Conservation (phyloP, 805 yeast species). For the Candida tammaniensis region DNA sequence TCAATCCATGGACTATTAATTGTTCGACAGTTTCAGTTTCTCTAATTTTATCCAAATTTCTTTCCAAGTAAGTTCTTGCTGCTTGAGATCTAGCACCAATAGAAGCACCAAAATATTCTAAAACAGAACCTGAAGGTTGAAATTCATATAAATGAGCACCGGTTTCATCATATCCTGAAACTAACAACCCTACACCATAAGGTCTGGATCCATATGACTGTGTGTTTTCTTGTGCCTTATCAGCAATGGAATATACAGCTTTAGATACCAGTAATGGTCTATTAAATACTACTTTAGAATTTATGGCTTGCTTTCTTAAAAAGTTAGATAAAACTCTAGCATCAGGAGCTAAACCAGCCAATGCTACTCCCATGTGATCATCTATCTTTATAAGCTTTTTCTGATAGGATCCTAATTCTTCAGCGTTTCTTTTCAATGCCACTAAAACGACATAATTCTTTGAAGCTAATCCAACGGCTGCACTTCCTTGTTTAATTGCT, state of each 20-base stretch:
- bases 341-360: conserved; percentile 98
- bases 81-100: conserved; percentile 99
- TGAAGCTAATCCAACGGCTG: conserved; percentile 91
- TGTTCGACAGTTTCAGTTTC: conserved; percentile 61
- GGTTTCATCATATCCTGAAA: conserved; percentile 87
- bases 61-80: conserved; percentile 92
- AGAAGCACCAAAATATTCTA: conserved; percentile 91
- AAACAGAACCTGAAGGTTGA: conserved; percentile 91
- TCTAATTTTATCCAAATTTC: conserved; percentile 69
- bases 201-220: conserved; percentile 97
- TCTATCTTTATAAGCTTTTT: conserved; percentile 90
- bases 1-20: conserved; percentile 80
- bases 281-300: conserved; percentile 78
- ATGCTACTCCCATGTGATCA: conserved; percentile 89
- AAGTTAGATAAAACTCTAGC: conserved; percentile 90
- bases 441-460: conserved; percentile 86
- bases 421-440: conserved; percentile 93
- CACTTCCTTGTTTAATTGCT: conserved; percentile 97
- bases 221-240: conserved; percentile 95
- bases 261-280: conserved; percentile 79
- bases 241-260: conserved; percentile 85
- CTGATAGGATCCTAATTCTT: conserved; percentile 95
- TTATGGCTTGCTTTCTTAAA: conserved; percentile 88
- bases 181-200: conserved; percentile 92
- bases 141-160: conserved; percentile 95